A percentile compares a stretch with the other conserved stretches of the same genome.
Evolutionary conservation across 1,139 yeast species (phyloP).

Genomic region (Kodamaea sp.): DNA sequence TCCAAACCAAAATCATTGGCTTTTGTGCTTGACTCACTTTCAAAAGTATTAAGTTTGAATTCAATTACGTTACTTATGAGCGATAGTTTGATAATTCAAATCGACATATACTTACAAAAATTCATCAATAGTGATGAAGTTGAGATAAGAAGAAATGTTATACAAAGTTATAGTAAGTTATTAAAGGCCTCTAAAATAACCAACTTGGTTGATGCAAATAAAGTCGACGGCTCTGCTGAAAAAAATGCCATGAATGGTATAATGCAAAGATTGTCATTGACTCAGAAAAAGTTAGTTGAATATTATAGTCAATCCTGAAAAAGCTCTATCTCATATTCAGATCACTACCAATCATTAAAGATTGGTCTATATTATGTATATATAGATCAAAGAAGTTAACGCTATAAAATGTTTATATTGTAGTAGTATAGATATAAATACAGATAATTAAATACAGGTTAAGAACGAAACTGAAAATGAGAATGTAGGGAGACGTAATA

Average conservation of each 20-base stretch:
- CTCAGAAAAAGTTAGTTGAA: constrained; percentile 37
- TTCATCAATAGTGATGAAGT: constrained; percentile 32
- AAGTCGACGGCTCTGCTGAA: constrained; percentile 8
- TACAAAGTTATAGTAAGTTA: constrained; percentile 40
- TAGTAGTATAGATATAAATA: constrained; percentile 1
- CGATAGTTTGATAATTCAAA: constrained; percentile 20
- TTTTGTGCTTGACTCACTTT: constrained; percentile 23
- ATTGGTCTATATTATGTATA: too few species aligned
- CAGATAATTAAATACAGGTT: constrained; percentile 4
- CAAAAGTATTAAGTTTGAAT: constrained; percentile 20
- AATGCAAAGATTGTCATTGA: constrained; percentile 25
- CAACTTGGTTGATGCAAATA: constrained; percentile 7
- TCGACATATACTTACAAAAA: constrained; percentile 28
- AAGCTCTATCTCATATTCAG: neutral
- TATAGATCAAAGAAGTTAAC: too few species aligned
- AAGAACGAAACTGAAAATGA: constrained; percentile 2
- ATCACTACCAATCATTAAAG: too few species aligned
- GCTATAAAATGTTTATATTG: neutral
- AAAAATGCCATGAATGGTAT: constrained; percentile 20
- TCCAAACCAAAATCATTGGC: constrained; percentile 7
- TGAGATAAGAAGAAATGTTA: constrained; percentile 38
- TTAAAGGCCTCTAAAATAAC: constrained; percentile 19
- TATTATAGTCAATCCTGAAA: constrained; percentile 28
- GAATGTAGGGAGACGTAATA: constrained; percentile 6
- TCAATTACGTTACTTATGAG: constrained; percentile 19